A percentile compares a stretch with the other conserved stretches of the same genome.
Evolutionary conservation across 2,329 filamentous ascomycete species (phyloP).

Genomic region (Xylaria hypoxylon): DNA sequence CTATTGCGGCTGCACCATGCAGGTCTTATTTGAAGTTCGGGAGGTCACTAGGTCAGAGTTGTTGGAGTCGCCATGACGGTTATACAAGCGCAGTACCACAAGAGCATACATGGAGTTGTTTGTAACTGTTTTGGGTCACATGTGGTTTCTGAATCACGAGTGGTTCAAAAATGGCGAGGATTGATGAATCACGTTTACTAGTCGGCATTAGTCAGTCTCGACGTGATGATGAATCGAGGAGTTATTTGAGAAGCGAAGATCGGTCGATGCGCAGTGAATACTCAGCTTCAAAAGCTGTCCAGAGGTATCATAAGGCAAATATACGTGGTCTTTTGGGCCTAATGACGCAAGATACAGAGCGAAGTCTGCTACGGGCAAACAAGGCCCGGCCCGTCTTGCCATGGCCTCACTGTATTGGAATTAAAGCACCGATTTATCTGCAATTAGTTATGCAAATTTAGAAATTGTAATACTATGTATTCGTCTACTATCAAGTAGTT

Average conservation of each 20-base stretch:
- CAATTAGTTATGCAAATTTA: not conserved
- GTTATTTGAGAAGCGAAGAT: slow-evolving; percentile 9
- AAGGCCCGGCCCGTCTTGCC: not conserved
- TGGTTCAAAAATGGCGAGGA: slow-evolving; percentile 27
- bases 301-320: slow-evolving; percentile 13
- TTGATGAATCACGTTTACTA: slow-evolving; percentile 13
- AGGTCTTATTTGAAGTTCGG: slow-evolving; percentile 17
- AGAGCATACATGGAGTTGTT: slow-evolving; percentile 35
- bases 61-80: slow-evolving; percentile 10
- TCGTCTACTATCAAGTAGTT: not conserved
- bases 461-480: slow-evolving; percentile 2
- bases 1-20: slow-evolving; percentile 11
- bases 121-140: slow-evolving; percentile 18
- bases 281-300: slow-evolving; percentile 2
- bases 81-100: slow-evolving; percentile 18
- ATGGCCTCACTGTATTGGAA: slow-evolving; percentile 2
- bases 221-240: slow-evolving; percentile 22
- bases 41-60: slow-evolving; percentile 3
- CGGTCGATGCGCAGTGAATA: slow-evolving; percentile 11
- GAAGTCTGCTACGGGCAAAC: slow-evolving; percentile 18
- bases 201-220: slow-evolving; percentile 13
- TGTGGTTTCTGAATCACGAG: slow-evolving; percentile 5
- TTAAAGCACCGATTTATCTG: slow-evolving; percentile 11
- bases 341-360: not conserved
- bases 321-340: slow-evolving; percentile 21